Base-by-base conservation (phyloP, 2,329 filamentous ascomycete species). In the Curvularia hawaiiensis region DNA sequence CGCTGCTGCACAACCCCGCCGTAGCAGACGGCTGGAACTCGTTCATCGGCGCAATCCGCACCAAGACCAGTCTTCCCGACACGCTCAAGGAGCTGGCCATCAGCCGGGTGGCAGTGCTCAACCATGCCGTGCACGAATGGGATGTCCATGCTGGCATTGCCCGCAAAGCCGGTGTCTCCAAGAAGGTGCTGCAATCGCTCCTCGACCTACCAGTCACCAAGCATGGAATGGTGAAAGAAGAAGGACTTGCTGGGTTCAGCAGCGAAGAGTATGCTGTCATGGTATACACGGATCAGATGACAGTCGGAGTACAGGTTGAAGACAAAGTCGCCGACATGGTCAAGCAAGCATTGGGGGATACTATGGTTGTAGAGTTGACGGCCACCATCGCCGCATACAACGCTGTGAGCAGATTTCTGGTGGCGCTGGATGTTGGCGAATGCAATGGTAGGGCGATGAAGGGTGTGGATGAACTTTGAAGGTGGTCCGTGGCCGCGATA, bases 81-180 rank as follows among this genome's bases (percentile, higher is more conserved):
- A 65, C 65, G 64, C 69, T 92, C 49, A 87, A 90, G 61, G 92
- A 96, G 78, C 80, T 95, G 9, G 88, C 90, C 63, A 93, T 96
- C 67, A 89, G 85, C 64, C 84, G 92, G 50, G 89, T 96, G n/a
- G 92, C 92, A 14, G 87, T 89, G 20, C 85, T 91, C 68, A 96
- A 96, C 76, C 75, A 83, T 14, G 92, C 92, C 0, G 91, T 90
- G 83, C 96, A 93, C 77, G 92, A 96, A 76, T 96, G 91, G 92
- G 84, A 81, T 44, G 84, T 90, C 49, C 92, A 96, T 72, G 88
- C 87, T 16, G 90, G 90, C 2, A 68, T 82, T 3, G 82, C 94
- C 9, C 82, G 84, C 8, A 79, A 82, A 31, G 78, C 78, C 24
- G 87, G 83, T 0, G 86, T 88, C 8, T 83, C 89, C 22, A 85